A percentile compares a stretch with the other conserved stretches of the same genome.
Evolutionary conservation across 1,139 yeast species (phyloP).

Genomic region (Kazachstania sp.): DNA sequence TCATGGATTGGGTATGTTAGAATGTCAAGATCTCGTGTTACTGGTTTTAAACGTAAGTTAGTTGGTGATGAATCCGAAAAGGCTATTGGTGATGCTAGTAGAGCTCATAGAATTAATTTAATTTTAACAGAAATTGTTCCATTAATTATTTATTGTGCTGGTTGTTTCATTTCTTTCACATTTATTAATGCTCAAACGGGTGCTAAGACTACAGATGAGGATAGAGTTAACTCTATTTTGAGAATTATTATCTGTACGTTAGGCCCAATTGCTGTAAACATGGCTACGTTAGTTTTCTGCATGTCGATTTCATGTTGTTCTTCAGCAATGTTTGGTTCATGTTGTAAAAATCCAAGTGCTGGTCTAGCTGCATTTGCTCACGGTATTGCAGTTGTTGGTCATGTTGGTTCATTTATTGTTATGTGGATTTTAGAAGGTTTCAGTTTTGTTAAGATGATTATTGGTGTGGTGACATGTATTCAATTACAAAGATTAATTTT

Average conservation of each 20-base stretch:
- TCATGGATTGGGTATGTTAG: conserved; percentile 99
- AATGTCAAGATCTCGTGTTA: conserved; percentile 89
- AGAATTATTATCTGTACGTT: conserved; percentile 83
- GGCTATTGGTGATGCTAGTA: conserved; percentile 86
- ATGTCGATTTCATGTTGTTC: conserved; percentile 88
- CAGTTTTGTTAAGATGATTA: conserved; percentile 75
- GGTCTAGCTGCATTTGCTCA: conserved; percentile 97
- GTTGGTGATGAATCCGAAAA: conserved; percentile 85
- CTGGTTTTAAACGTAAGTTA: conserved; percentile 94
- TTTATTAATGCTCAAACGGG: conserved; percentile 97
- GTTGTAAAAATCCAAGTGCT: conserved; percentile 97
- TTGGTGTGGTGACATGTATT: conserved; percentile 78
- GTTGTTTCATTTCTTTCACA: conserved; percentile 83
- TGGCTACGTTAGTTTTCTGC: conserved; percentile 73
- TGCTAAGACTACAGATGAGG: conserved; percentile 45
- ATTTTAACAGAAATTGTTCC: conserved; percentile 83
- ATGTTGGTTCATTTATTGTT: conserved; percentile 78
- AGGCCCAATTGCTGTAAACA: conserved; percentile 85
- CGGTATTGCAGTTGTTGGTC: conserved; percentile 82
- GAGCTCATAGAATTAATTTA: conserved; percentile 87
- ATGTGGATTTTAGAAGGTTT: conserved; percentile 98
- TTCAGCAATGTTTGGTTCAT: conserved; percentile 87
- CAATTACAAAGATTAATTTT: conserved; percentile 83
- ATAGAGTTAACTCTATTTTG: conserved; percentile 65
- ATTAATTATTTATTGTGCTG: conserved; percentile 78